Evolutionary conservation across 345 rosid species (phyloP).

Genomic region (Acer yangbiense): DNA sequence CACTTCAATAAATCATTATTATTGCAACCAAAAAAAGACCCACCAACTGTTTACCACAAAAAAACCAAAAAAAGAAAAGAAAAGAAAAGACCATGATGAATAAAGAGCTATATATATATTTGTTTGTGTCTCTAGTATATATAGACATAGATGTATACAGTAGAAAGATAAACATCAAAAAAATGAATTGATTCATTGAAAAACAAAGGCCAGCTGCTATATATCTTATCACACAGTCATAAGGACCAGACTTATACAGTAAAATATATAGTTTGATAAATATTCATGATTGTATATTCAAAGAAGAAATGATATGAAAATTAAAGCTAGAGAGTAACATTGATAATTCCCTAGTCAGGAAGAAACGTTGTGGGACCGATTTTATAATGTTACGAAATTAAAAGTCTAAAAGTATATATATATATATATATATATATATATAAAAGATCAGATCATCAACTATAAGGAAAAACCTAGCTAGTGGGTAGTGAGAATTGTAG

Average conservation of each 20-base stretch:
- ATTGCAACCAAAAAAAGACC: conserved; percentile 10
- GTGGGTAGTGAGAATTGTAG: not conserved
- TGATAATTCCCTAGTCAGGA: too few species aligned
- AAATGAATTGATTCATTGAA: not conserved
- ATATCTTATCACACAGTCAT: not conserved
- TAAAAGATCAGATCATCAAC: too few species aligned
- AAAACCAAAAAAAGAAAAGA: not conserved
- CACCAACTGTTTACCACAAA: conserved; percentile 5
- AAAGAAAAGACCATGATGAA: not conserved
- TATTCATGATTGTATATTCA: not conserved
- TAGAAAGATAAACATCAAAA: not conserved
- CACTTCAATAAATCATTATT: conserved; percentile 21
- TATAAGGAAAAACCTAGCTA: not conserved
- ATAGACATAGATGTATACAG: not conserved
- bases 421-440: too few species aligned
- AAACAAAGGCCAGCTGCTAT: not conserved
- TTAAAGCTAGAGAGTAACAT: too few species aligned
- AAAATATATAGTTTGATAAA: too few species aligned
- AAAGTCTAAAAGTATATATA: too few species aligned
- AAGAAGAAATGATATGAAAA: not conserved
- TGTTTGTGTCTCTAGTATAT: not conserved
- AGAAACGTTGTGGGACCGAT: too few species aligned
- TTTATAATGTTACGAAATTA: too few species aligned
- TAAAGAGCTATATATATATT: not conserved
- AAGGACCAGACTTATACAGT: not conserved